These are phyloP conservation scores for Chlamydomonas eustigma DNA, from an alignment of 139 green algal genomes.

Conservation along the genomic window DNA sequence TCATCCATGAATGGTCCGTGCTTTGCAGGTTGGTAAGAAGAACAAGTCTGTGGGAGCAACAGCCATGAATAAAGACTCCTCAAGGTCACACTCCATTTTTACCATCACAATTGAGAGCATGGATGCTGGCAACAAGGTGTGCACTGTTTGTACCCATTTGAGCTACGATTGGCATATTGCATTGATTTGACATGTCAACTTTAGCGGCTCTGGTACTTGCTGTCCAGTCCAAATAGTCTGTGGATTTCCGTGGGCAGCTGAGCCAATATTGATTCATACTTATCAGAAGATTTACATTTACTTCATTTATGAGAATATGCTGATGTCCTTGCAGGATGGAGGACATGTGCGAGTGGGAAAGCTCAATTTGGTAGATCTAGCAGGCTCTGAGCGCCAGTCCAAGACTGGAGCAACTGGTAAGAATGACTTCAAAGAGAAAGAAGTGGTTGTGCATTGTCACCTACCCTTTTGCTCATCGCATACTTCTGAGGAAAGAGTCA, in stretches of 20 bases:
- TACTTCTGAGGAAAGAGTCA: too few species aligned
- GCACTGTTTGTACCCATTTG: slow-evolving; percentile 10
- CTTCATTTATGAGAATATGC: too few species aligned
- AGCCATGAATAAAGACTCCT: slow-evolving; percentile 88
- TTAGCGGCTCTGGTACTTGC: too few species aligned
- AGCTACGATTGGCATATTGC: too few species aligned
- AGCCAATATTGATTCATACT: too few species aligned
- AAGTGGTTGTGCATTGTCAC: too few species aligned
- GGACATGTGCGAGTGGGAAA: slow-evolving; percentile 61
- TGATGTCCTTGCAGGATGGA: too few species aligned
- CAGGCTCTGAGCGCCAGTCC: slow-evolving; percentile 84
- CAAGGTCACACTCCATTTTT: slow-evolving; percentile 83
- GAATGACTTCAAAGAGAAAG: slow-evolving; percentile 65
- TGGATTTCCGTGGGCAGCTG: too few species aligned
- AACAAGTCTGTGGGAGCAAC: slow-evolving; percentile 73
- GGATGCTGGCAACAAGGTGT: slow-evolving; percentile 29
- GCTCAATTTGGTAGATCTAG: slow-evolving; percentile 94
- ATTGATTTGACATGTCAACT: neutral
- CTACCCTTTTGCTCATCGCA: too few species aligned
- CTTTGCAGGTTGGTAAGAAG: slow-evolving; percentile 79
- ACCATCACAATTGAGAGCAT: slow-evolving; percentile 78
- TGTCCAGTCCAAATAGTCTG: too few species aligned
- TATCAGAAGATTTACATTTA: too few species aligned
- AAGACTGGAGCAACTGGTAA: slow-evolving; percentile 46
- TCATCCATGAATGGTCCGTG: too few species aligned